Evolutionary conservation across 2,329 filamentous ascomycete species (phyloP), one percentile per base, ranked within the genome.

Genomic region (Xylogone sp.): DNA sequence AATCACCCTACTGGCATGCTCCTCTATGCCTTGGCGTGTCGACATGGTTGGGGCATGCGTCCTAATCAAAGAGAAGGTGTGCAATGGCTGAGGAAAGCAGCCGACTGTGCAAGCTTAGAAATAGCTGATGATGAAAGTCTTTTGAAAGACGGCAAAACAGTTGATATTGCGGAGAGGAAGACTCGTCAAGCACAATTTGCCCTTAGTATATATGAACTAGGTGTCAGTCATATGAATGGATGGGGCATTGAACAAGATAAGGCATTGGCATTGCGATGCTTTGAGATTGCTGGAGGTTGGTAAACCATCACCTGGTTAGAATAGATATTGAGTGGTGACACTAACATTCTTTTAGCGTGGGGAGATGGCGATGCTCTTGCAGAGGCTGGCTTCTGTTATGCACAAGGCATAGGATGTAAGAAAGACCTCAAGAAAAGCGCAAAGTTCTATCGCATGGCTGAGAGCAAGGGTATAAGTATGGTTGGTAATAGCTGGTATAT

Each of bases 161-260:
- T 84, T 1, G 83, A 90, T 67, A 68, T 83, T 6, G 64, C 82
- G 22, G 89, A 93, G 67, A 82, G 83, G 59, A 94, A 92, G 69
- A 87, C 89, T 5, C 86, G 91, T 56, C 90, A 91, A 64, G 92
- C 92, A 10, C 93, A 97, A 64, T 96, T 97, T 68, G 94, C 93
- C 0, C 77, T 97, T 43, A 94, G 91, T 62, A 92, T 97, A 49
- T 99, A 99, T 62, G 94, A 99, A 71, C 78, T 99, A 21, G 94
- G 94, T 3, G 91, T 97, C 21, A 96, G 90, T 66, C 93, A 97
- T 66, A 91, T 97, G 83, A 97, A 99, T 62, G 94, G 94, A 4
- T 99, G 94, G 94, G 94, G 94, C 16, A 95, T 96, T 39, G 84
- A 93, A 60, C 91, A 96, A 69, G 94, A 99, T 66, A 96, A 94